A percentile compares a stretch with the other conserved stretches of the same genome.
Evolutionary conservation across 169 alveolate species (phyloP).

Genomic region (Cryptosporidium andersoni): DNA sequence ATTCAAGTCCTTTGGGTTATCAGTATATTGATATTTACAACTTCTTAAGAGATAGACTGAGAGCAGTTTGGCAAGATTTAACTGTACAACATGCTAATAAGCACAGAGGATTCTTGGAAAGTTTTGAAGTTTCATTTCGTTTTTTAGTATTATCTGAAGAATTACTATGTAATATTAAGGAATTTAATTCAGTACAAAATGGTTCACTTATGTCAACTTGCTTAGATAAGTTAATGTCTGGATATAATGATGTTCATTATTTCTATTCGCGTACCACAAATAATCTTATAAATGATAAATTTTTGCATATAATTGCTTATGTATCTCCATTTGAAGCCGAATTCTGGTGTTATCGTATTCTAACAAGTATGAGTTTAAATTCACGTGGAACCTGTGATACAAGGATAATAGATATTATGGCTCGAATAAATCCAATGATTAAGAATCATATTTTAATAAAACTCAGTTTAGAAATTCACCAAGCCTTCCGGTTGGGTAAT

Average conservation of each 20-base stretch:
- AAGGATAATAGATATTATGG: slow-evolving; percentile 76
- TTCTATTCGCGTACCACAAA: slow-evolving; percentile 8
- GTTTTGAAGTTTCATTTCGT: slow-evolving; percentile 82
- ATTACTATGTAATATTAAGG: slow-evolving; percentile 75
- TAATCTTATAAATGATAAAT: slow-evolving; percentile 31
- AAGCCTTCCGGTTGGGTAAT: slow-evolving; percentile 43
- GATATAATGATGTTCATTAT: slow-evolving; percentile 81
- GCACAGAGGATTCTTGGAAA: slow-evolving; percentile 84
- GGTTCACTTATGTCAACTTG: slow-evolving; percentile 81
- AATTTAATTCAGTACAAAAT: slow-evolving; percentile 81
- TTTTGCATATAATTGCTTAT: slow-evolving; percentile 74
- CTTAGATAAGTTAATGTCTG: slow-evolving; percentile 83
- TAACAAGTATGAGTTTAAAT: slow-evolving; percentile 76
- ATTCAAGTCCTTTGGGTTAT: slow-evolving; percentile 57
- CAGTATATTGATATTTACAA: slow-evolving; percentile 81
- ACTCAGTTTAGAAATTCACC: slow-evolving; percentile 69
- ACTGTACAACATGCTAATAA: slow-evolving; percentile 85
- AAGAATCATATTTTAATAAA: slow-evolving; percentile 39
- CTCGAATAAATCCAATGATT: slow-evolving; percentile 73
- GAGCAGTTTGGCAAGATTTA: slow-evolving; percentile 87
- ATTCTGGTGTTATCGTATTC: slow-evolving; percentile 83
- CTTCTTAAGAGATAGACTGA: slow-evolving; percentile 82
- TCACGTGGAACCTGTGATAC: slow-evolving; percentile 72
- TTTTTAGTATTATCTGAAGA: slow-evolving; percentile 82
- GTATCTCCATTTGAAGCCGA: slow-evolving; percentile 84